phyloP scores from a whole-genome alignment of 2,329 filamentous ascomycete species.

The Tolypocladium paradoxum region DNA sequence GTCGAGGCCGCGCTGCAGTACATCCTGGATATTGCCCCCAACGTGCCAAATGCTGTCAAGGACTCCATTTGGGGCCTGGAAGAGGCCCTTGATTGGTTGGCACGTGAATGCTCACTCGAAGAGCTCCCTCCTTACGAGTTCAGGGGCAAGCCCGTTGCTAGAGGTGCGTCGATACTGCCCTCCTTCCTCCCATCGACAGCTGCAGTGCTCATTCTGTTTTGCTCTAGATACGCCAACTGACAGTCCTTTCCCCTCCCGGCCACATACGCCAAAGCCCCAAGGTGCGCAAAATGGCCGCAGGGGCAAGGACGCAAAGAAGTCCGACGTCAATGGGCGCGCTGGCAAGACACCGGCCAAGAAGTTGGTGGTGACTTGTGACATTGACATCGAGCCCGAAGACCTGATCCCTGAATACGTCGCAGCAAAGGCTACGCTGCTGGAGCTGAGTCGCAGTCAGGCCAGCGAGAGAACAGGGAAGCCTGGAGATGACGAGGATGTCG shows the following conservation, averaged over 20 bases:
- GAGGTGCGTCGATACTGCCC: constrained; percentile 18
- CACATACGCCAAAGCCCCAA: constrained; percentile 35
- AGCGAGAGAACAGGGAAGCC: constrained; percentile 5
- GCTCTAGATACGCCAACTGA: constrained; percentile 35
- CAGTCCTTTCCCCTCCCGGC: constrained; percentile 38
- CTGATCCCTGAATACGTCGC: constrained; percentile 67
- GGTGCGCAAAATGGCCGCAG: constrained; percentile 14
- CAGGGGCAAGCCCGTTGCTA: constrained; percentile 23
- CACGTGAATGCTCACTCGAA: constrained; percentile 58
- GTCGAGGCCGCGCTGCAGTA: constrained; percentile 55
- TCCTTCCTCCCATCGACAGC: not conserved
- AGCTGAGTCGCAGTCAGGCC: constrained; percentile 20
- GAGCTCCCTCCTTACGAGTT: constrained; percentile 63
- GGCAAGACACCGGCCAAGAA: constrained; percentile 27
- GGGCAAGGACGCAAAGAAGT: constrained; percentile 21
- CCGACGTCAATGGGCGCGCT: constrained; percentile 9
- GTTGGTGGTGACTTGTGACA: constrained; percentile 43
- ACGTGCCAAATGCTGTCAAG: constrained; percentile 43
- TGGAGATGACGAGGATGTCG: constrained; percentile 8
- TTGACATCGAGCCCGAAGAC: constrained; percentile 65
- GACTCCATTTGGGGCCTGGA: constrained; percentile 76
- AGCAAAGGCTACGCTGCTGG: constrained; percentile 58
- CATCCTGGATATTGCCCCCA: constrained; percentile 56
- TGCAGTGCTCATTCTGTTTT: constrained; percentile 4
- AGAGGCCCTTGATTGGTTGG: constrained; percentile 82